A percentile compares a stretch with the other conserved stretches of the same genome.
phyloP scores from a whole-genome alignment of 805 yeast species.

The Pichia eremophila region DNA sequence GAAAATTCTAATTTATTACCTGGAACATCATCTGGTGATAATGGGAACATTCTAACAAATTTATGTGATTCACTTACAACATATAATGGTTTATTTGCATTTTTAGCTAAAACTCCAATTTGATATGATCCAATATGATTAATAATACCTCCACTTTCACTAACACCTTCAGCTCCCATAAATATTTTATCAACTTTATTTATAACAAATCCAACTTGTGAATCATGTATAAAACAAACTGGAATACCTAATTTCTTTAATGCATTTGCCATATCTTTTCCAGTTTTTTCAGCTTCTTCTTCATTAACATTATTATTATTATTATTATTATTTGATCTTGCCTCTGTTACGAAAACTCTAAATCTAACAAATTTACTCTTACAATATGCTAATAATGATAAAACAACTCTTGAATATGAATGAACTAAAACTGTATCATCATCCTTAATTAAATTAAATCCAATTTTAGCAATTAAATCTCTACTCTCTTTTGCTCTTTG shows the following conservation, averaged over 20 bases:
- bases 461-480: slow-evolving; percentile 77
- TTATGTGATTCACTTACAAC: slow-evolving; percentile 94
- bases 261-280: slow-evolving; percentile 62
- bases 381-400: slow-evolving; percentile 65
- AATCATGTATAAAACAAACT: slow-evolving; percentile 78
- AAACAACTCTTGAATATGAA: slow-evolving; percentile 86
- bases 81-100: slow-evolving; percentile 85
- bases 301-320: slow-evolving; percentile 46
- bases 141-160: slow-evolving; percentile 96
- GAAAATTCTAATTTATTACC: slow-evolving; percentile 33
- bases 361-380: slow-evolving; percentile 72
- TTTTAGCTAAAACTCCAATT: slow-evolving; percentile 84
- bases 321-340: slow-evolving; percentile 52
- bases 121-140: slow-evolving; percentile 93
- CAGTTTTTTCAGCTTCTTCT: slow-evolving; percentile 29
- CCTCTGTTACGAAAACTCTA: slow-evolving; percentile 86
- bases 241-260: slow-evolving; percentile 72
- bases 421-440: slow-evolving; percentile 88
- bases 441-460: slow-evolving; percentile 82
- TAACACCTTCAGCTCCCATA: slow-evolving; percentile 98
- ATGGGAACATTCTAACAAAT: slow-evolving; percentile 91
- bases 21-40: slow-evolving; percentile 87
- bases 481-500: slow-evolving; percentile 88
- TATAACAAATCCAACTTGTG: slow-evolving; percentile 87
- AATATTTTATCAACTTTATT: slow-evolving; percentile 87